These are phyloP conservation scores for Aspergillus mulundensis DNA, from an alignment of 495 filamentous ascomycete genomes.

Conservation along the genomic window DNA sequence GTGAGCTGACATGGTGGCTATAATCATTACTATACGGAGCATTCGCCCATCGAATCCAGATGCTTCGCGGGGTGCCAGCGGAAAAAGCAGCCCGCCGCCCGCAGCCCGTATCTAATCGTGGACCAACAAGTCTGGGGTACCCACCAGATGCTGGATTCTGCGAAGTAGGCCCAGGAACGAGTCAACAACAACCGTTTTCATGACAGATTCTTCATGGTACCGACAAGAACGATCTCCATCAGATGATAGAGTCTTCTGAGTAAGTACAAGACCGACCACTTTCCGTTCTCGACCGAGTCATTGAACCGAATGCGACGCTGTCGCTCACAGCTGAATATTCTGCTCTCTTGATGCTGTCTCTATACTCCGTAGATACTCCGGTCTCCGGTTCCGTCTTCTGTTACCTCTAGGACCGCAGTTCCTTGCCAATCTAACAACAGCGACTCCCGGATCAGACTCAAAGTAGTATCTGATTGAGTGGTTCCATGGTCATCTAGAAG, in stretches of 20 bases:
- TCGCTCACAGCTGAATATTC: no score
- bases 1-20: not conserved
- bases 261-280: slow-evolving; percentile 7
- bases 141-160: slow-evolving; percentile 15
- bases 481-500: slow-evolving; percentile 1
- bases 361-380: slow-evolving; percentile 5
- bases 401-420: not conserved
- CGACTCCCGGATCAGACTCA: not conserved
- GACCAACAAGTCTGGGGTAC: not conserved
- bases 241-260: slow-evolving; percentile 6
- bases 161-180: slow-evolving; percentile 13
- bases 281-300: not conserved
- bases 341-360: not conserved
- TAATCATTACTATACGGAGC: not conserved
- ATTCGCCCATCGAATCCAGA: not conserved
- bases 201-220: slow-evolving; percentile 10
- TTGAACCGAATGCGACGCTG: no score
- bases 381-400: slow-evolving; percentile 9
- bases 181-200: slow-evolving; percentile 2
- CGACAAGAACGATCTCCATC: slow-evolving; percentile 5
- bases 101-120: not conserved
- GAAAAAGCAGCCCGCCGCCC: not conserved
- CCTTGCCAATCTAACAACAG: not conserved
- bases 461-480: not conserved
- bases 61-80: not conserved